A percentile compares a stretch with the other conserved stretches of the same genome.
Conservation (phyloP, 495 filamentous ascomycete species). For the Pyrenula aspistea region DNA sequence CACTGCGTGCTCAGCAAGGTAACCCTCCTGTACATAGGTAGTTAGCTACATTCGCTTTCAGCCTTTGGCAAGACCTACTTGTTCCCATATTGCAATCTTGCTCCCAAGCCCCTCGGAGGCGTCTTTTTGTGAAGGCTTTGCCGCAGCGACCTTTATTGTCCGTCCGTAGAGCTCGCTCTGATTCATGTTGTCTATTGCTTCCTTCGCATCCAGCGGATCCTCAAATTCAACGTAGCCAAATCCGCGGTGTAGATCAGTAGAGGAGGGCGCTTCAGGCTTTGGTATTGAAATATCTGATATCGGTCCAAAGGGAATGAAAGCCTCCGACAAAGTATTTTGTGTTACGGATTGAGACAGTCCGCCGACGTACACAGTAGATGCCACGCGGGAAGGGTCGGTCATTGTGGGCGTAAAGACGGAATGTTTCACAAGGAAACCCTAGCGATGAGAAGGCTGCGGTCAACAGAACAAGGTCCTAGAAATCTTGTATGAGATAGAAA, state of each 20-base stretch:
- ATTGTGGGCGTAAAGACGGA: conserved; percentile 31
- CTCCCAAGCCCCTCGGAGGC: conserved; percentile 74
- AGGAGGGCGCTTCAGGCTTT: conserved; percentile 61
- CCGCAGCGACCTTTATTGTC: conserved; percentile 80
- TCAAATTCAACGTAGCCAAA: conserved; percentile 98
- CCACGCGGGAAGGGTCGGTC: conserved; percentile 74
- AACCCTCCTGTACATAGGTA: conserved; percentile 61
- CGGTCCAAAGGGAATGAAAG: conserved; percentile 93
- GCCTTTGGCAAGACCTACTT: conserved; percentile 44
- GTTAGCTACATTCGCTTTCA: conserved; percentile 9
- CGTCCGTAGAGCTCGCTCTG: conserved; percentile 90
- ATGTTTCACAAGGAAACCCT: too few relatives aligned
- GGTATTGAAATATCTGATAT: conserved; percentile 83
- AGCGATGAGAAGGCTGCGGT: too few relatives aligned
- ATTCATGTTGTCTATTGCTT: conserved; percentile 99
- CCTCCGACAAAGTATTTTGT: conserved; percentile 61
- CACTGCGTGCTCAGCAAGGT: conserved; percentile 81
- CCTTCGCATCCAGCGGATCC: conserved; percentile 69
- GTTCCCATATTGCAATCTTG: conserved; percentile 96
- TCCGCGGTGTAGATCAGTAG: conserved; percentile 68
- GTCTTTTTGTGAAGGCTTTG: conserved; percentile 82
- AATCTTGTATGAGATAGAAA: too few relatives aligned
- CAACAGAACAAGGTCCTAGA: too few relatives aligned
- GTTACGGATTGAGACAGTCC: conserved; percentile 75
- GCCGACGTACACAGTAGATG: conserved; percentile 76